These are phyloP conservation scores for Sporodiniella umbellata DNA, from an alignment of 371 early-diverging fungal species.

Conservation along the genomic window DNA sequence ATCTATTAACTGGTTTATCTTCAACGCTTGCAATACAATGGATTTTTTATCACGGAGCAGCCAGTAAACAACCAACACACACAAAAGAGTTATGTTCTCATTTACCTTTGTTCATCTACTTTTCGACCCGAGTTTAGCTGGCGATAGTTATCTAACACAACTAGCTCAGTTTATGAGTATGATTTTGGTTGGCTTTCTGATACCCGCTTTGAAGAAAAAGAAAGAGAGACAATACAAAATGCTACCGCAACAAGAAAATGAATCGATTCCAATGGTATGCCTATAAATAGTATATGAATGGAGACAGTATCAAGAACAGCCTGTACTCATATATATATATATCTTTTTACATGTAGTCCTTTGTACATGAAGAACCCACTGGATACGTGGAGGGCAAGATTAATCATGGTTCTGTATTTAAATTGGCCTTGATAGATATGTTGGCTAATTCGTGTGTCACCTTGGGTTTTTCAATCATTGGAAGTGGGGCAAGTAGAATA, in stretches of 20 bases:
- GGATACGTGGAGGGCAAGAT: neutral
- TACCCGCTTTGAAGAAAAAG: slow-evolving; percentile 33
- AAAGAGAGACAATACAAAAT: slow-evolving; percentile 11
- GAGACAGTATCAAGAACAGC: slow-evolving; percentile 4
- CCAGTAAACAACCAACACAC: slow-evolving; percentile 40
- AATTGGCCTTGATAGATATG: slow-evolving; percentile 61
- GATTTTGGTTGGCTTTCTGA: slow-evolving; percentile 57
- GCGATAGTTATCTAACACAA: slow-evolving; percentile 53
- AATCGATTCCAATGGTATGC: neutral
- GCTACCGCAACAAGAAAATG: slow-evolving; percentile 12
- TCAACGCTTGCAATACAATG: slow-evolving; percentile 61
- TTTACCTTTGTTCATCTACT: too few relatives aligned
- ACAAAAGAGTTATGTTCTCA: too few relatives aligned
- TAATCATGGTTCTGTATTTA: slow-evolving; percentile 47
- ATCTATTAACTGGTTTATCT: slow-evolving; percentile 53
- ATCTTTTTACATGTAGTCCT: slow-evolving; percentile 1
- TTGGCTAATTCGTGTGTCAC: slow-evolving; percentile 69
- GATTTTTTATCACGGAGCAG: slow-evolving; percentile 66
- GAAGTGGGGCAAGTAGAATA: slow-evolving; percentile 60
- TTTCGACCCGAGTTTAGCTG: too few relatives aligned
- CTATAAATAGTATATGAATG: too few relatives aligned
- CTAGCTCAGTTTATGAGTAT: slow-evolving; percentile 56
- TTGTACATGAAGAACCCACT: neutral
- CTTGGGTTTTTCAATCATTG: slow-evolving; percentile 69
- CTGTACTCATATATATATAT: neutral